Base-by-base conservation (phyloP, 805 yeast species). In the Candida orba region DNA sequence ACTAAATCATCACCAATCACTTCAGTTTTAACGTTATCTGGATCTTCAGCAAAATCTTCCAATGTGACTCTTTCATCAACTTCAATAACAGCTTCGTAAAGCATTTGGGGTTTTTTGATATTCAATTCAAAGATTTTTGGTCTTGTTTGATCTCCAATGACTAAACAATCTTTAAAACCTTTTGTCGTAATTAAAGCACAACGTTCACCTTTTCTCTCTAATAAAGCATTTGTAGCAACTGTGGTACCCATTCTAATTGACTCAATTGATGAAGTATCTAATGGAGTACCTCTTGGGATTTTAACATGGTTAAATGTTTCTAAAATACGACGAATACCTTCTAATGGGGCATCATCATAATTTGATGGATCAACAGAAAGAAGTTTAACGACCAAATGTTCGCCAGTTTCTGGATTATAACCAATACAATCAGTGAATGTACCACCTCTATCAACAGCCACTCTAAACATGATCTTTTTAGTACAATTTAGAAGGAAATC, bases 171-270 rank as follows among this genome's bases (percentile, higher is more conserved):
- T 52, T 77, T 78, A 64, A 88, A 91, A 0, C 97, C 99, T 54
- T 79, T 83, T 14, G 97, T 86, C 3, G 95, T 88, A 6, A 90
- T 63, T 46, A 91, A 71, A 2, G 93, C 95, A 53, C 95, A 90
- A 29, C 79, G 68, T 45, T 89, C 95, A 41, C 98, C 99, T 58
- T 89, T 89, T 49, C 98, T 73, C 58, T 91, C 98, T 47, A 91
- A 70, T 30, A 93, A 72, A 2, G 98, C 96, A 65, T 91, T 91
- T 8, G 98, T 91, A 2, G 99, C 98, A 10, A 89, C 93, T 0
- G 97, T 90, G 4, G 97, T 89, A 3, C 97, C 97, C 84, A 90
- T 81, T 44, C 95, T 70, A 39, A 89, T 78, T 36, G 81, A 75
- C 42, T 77, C 79, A 33, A 88, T 84, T 3, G 65, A 63, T 4